Percentiles rank a stretch among this genome's conserved stretches.
These are phyloP conservation scores for Penicillium herquei DNA, from an alignment of 495 filamentous ascomycete genomes.

Conservation along the genomic window DNA sequence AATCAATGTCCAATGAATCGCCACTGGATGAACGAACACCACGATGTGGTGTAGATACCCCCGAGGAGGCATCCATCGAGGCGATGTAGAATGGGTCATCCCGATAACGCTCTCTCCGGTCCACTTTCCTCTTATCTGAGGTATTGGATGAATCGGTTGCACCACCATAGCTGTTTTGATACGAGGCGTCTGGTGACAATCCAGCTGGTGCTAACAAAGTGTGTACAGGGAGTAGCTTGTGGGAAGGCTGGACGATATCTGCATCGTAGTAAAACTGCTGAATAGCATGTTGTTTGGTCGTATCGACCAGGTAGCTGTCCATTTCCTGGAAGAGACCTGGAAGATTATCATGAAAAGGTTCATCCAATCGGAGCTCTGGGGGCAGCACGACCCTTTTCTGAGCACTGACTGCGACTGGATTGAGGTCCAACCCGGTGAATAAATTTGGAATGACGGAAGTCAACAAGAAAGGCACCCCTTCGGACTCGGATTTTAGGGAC, in stretches of 20 bases:
- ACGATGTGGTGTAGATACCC: conserved; percentile 66
- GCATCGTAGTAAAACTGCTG: conserved; percentile 69
- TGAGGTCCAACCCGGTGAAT: conserved; percentile 81
- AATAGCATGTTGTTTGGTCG: conserved; percentile 31
- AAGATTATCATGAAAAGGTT: conserved; percentile 78
- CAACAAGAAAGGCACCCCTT: conserved; percentile 74
- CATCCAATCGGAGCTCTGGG: conserved; percentile 66
- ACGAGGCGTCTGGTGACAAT: conserved; percentile 44
- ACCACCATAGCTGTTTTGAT: conserved; percentile 60
- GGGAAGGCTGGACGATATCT: conserved; percentile 24
- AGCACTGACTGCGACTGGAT: conserved; percentile 80
- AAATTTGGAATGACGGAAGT: conserved; percentile 84
- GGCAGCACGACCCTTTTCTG: conserved; percentile 86
- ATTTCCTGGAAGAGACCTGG: conserved; percentile 49
- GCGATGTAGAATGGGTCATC: conserved; percentile 97
- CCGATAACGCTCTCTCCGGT: conserved; percentile 73
- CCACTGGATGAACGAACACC: conserved; percentile 68
- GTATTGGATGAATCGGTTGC: conserved; percentile 63
- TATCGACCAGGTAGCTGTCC: conserved; percentile 5
- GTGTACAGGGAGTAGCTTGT: conserved; percentile 28
- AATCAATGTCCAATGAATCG: conserved; percentile 80
- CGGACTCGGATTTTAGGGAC: conserved; percentile 64
- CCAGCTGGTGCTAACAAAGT: conserved; percentile 6
- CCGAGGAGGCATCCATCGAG: conserved; percentile 45
- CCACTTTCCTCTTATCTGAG: conserved; percentile 59